These are phyloP conservation scores for Neonectria ditissima DNA, from an alignment of 2,329 filamentous ascomycete species.

Conservation along the genomic window DNA sequence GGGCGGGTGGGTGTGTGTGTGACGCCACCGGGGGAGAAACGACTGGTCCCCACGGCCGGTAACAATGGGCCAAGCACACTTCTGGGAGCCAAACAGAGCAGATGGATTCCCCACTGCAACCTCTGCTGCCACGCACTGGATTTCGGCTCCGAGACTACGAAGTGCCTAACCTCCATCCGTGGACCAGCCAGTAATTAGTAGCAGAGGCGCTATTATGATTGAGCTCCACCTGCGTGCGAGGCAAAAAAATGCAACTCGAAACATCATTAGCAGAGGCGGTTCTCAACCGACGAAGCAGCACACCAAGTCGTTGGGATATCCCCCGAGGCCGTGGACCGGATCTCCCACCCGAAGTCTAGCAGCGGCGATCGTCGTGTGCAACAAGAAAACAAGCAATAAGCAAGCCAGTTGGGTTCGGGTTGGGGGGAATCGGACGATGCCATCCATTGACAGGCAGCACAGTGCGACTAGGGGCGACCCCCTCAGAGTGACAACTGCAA, in stretches of 20 bases:
- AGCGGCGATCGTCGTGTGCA: constrained; percentile 15
- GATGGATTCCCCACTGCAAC: constrained; percentile 15
- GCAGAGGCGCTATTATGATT: not conserved
- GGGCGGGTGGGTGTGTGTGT: constrained; percentile 13
- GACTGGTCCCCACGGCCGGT: constrained; percentile 14
- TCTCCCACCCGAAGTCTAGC: not conserved
- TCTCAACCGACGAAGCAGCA: not conserved
- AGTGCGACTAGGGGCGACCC: constrained; percentile 28
- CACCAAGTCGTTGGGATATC: not conserved
- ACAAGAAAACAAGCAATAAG: no score
- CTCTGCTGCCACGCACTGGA: constrained; percentile 19
- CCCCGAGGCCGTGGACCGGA: not conserved
- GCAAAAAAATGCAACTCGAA: not conserved
- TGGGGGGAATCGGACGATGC: constrained; percentile 44
- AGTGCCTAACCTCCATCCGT: no score
- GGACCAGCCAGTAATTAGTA: not conserved
- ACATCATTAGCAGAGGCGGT: not conserved
- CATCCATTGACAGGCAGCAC: constrained; percentile 36
- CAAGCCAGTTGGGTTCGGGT: constrained; percentile 31
- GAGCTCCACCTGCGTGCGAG: not conserved
- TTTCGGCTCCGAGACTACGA: constrained; percentile 24
- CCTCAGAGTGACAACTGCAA: not conserved
- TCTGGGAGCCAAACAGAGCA: constrained; percentile 5
- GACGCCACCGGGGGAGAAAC: constrained; percentile 24
- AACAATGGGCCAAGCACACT: constrained; percentile 16